Percentiles rank a stretch among this genome's conserved stretches.
These are phyloP conservation scores for Solanum okadae DNA, from an alignment of 257 asterid species.

Conservation along the genomic window DNA sequence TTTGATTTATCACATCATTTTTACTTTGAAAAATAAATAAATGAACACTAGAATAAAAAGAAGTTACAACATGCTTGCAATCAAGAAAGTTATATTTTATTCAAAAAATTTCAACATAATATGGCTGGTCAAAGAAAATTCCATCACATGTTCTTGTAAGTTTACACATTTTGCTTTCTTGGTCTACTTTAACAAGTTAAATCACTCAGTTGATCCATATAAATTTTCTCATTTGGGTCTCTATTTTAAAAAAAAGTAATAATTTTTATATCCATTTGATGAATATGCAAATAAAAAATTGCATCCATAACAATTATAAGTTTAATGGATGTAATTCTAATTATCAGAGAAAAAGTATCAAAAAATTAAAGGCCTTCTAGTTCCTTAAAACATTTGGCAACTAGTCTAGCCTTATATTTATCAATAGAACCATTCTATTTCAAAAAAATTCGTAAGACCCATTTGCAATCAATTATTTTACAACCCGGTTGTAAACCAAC, in stretches of 20 bases:
- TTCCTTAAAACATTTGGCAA: background rate
- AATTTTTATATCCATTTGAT: background rate
- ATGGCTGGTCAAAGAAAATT: background rate
- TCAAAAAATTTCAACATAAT: background rate
- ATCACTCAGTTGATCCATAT: background rate
- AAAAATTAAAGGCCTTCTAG: background rate
- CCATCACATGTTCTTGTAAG: background rate
- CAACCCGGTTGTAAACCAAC: background rate
- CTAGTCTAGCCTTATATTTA: background rate
- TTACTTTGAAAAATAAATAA: too few species aligned
- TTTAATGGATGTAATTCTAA: background rate
- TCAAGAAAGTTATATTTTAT: too few species aligned
- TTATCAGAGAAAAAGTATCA: background rate
- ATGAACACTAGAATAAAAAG: too few species aligned
- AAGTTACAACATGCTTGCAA: too few species aligned
- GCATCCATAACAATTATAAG: background rate
- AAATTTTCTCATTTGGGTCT: background rate
- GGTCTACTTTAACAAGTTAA: background rate
- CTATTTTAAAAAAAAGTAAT: too few species aligned
- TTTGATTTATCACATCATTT: too few species aligned
- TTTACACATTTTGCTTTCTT: too few species aligned
- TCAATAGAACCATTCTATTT: background rate
- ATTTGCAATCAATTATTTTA: too few species aligned
- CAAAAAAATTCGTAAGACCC: background rate
- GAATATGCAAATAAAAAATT: background rate